phyloP scores from a whole-genome alignment of 2,329 filamentous ascomycete species.

The Aspergillus jensenii region DNA sequence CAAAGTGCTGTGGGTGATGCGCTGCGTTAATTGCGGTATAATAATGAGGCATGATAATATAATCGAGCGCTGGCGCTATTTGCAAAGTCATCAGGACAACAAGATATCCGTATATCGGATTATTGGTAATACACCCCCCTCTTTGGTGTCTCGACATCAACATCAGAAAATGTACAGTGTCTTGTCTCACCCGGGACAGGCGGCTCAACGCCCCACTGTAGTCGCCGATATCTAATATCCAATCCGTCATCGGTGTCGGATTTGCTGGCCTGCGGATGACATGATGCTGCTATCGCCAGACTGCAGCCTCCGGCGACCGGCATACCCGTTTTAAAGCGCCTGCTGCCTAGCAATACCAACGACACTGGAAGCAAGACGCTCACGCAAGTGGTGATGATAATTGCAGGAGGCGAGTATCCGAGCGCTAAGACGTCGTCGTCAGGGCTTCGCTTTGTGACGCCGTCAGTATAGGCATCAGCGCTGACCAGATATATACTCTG shows the following conservation, averaged over 20 bases:
- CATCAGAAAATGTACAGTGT: neutral
- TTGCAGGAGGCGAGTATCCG: neutral
- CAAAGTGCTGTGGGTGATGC: no score
- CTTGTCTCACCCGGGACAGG: neutral
- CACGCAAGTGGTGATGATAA: neutral
- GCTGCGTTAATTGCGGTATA: no score
- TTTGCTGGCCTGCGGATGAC: conserved; percentile 19
- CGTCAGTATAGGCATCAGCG: neutral
- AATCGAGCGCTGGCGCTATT: no score
- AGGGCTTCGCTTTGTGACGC: no score
- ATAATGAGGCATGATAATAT: no score
- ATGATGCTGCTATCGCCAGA: conserved; percentile 34
- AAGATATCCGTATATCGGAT: no score
- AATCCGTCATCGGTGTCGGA: neutral
- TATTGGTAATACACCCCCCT: neutral
- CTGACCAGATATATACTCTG: neutral
- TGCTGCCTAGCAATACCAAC: conserved; percentile 16
- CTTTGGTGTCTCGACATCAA: neutral
- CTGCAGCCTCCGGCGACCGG: conserved; percentile 34
- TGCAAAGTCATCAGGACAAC: no score
- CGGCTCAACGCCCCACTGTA: neutral
- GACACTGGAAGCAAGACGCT: neutral
- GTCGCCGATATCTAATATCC: neutral
- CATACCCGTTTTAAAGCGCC: conserved; percentile 23
- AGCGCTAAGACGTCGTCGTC: neutral